Conservation (phyloP, 345 rosid genomes). For the Citrus glauca region DNA sequence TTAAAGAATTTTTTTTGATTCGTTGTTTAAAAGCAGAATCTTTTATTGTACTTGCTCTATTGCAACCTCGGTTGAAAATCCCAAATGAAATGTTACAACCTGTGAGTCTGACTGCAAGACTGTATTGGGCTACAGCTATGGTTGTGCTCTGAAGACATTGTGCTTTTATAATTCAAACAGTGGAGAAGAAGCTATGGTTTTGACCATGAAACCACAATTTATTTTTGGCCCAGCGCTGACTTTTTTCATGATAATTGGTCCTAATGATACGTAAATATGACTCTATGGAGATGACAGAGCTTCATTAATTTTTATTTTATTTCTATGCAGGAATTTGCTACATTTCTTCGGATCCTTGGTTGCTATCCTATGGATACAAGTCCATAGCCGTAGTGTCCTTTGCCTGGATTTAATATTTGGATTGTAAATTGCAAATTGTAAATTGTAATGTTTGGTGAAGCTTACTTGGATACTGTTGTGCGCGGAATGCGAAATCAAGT, state of each 20-base stretch:
- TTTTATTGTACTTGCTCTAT: neutral
- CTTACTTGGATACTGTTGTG: too few relatives aligned
- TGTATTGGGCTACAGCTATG: neutral
- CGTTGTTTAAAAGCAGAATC: neutral
- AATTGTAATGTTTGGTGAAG: neutral
- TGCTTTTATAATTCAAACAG: neutral
- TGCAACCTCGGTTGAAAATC: neutral
- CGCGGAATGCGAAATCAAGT: too few relatives aligned
- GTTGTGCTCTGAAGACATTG: neutral
- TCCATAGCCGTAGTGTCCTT: neutral
- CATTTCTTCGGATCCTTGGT: conserved; percentile 64
- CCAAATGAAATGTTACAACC: neutral
- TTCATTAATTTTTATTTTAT: neutral
- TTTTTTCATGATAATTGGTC: neutral
- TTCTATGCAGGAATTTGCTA: conserved; percentile 50
- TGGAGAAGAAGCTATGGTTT: neutral
- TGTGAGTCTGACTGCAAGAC: neutral
- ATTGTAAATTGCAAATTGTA: too few relatives aligned
- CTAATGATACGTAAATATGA: neutral
- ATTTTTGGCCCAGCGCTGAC: too few relatives aligned
- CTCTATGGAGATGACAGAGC: neutral
- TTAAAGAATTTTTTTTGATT: neutral
- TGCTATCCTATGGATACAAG: conserved; percentile 47
- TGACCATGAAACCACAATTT: too few relatives aligned
- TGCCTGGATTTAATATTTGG: neutral